Evolutionary conservation across 805 yeast genomes (phyloP).

Genomic region (Lachancea mirantina): DNA sequence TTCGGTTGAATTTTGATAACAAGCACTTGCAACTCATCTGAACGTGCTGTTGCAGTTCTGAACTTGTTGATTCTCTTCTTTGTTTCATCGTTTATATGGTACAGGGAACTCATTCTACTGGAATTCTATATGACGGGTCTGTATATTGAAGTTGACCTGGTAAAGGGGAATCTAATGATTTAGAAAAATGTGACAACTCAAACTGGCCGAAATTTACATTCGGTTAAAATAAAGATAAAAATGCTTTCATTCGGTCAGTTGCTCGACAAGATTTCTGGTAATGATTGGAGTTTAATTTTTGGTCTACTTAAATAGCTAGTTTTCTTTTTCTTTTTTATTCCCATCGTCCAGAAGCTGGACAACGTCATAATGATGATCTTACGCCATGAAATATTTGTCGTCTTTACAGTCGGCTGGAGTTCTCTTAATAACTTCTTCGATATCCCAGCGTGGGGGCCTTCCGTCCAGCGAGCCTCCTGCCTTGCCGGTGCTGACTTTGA

Average conservation of each 20-base stretch:
- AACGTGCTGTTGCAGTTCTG: conserved; percentile 63
- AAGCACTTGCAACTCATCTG: conserved; percentile 52
- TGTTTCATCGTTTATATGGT: conserved; percentile 57
- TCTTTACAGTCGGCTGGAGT: conserved; percentile 60
- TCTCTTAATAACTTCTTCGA: conserved; percentile 66
- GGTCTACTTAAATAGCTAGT: no score
- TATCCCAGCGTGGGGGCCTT: conserved; percentile 65
- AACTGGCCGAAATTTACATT: no score
- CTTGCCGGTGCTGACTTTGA: conserved; percentile 71
- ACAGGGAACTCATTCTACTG: conserved; percentile 46
- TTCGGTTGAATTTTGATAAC: conserved; percentile 33
- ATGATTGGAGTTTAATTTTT: no score
- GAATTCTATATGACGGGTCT: no score
- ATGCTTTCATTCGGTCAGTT: no score
- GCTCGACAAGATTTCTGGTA: no score
- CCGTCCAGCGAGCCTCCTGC: conserved; percentile 61
- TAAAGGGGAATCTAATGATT: no score
- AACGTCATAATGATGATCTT: conserved; percentile 1
- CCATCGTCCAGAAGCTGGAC: no score
- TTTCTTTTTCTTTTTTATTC: no score
- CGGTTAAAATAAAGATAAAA: no score
- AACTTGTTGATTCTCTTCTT: conserved; percentile 57
- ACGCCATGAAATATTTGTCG: conserved; percentile 31
- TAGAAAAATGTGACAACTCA: no score
- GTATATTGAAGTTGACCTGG: no score